Percentiles rank a stretch among this genome's conserved stretches.
Conservation (phyloP, 768 basidiomycete species). For the Butyriboletus loyo region DNA sequence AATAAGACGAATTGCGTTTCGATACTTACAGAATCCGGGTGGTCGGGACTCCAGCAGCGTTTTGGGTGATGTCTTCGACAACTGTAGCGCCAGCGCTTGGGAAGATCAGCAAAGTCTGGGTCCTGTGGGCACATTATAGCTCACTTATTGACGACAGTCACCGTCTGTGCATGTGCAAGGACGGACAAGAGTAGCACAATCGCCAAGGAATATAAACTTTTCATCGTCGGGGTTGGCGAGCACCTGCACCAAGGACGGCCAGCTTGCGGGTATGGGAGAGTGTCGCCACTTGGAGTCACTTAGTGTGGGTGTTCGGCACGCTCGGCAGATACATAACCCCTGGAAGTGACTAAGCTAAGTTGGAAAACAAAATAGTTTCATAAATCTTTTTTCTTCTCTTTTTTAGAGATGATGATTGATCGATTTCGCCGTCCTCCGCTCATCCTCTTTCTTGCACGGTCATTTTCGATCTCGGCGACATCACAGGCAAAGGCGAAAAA, state of each 20-base stretch:
- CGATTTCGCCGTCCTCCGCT: conserved; percentile 24
- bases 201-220: conserved; percentile 7
- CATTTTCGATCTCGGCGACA: conserved; percentile 39
- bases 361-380: background rate
- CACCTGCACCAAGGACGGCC: background rate
- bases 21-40: conserved; percentile 45
- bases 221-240: conserved; percentile 17
- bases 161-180: conserved; percentile 42
- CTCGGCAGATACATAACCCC: conserved; percentile 25
- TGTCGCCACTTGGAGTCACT: background rate
- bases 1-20: background rate
- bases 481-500: conserved; percentile 48
- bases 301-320: conserved; percentile 10
- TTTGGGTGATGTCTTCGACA: conserved; percentile 45
- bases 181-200: conserved; percentile 18
- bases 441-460: conserved; percentile 15
- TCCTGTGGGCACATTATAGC: conserved; percentile 15
- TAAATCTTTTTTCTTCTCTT: conserved; percentile 1
- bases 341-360: background rate
- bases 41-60: conserved; percentile 36
- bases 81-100: conserved; percentile 50
- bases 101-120: conserved; percentile 12
- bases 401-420: conserved; percentile 32
- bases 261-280: background rate
- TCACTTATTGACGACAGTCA: conserved; percentile 48